Evolutionary conservation across 2,329 filamentous ascomycete genomes (phyloP).

Genomic region (Diaporthe sp.): DNA sequence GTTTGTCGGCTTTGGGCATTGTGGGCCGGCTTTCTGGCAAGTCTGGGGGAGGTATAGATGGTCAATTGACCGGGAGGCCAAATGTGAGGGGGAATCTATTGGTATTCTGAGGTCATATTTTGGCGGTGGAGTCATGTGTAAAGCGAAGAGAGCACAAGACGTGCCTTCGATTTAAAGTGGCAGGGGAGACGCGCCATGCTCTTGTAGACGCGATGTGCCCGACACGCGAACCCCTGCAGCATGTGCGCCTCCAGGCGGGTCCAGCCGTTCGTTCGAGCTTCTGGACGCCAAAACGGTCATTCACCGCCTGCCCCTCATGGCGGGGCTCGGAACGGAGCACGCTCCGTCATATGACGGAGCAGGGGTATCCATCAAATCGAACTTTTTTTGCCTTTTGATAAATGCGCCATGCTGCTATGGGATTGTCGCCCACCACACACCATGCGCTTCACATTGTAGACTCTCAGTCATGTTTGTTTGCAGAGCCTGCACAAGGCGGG

Average conservation of each 20-base stretch:
- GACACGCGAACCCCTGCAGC: conserved; percentile 36
- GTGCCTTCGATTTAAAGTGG: conserved; percentile 33
- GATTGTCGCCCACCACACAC: neutral
- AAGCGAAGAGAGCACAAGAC: conserved; percentile 24
- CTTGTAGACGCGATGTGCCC: conserved; percentile 28
- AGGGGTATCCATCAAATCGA: conserved; percentile 3
- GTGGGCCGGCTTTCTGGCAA: conserved; percentile 35
- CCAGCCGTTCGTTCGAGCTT: neutral
- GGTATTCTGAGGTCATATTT: conserved; percentile 20
- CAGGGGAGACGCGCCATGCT: conserved; percentile 32
- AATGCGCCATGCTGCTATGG: neutral
- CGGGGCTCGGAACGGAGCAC: neutral
- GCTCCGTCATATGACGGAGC: neutral
- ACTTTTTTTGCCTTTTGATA: neutral
- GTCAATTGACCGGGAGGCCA: conserved; percentile 15
- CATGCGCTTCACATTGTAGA: conserved; percentile 2
- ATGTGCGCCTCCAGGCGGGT: neutral
- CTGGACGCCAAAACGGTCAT: neutral
- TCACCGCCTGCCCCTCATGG: conserved; percentile 17
- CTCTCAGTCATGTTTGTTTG: conserved; percentile 51
- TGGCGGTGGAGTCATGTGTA: conserved; percentile 28
- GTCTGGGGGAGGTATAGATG: neutral
- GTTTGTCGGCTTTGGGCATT: conserved; percentile 56
- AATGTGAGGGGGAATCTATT: conserved; percentile 5
- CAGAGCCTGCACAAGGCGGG: conserved; percentile 47